These are phyloP conservation scores for Verticillium longisporum DNA, from an alignment of 2,329 filamentous ascomycete species.

Conservation along the genomic window DNA sequence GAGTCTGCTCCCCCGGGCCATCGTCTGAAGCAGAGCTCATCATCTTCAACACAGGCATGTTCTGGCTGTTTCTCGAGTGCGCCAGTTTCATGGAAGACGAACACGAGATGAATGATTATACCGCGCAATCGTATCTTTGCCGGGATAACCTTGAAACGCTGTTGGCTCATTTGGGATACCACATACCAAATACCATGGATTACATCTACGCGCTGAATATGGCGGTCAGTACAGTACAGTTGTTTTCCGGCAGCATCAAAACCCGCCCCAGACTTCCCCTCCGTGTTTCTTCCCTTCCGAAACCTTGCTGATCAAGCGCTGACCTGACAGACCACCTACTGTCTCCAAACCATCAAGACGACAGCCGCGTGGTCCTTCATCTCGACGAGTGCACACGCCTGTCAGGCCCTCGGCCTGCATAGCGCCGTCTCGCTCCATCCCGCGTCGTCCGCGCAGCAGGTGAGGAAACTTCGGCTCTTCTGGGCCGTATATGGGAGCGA, in stretches of 20 bases:
- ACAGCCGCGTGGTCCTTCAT: constrained; percentile 16
- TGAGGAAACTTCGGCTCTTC: constrained; percentile 13
- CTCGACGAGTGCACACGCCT: constrained; percentile 11
- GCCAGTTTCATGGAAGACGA: constrained; percentile 5
- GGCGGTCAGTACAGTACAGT: constrained; percentile 13
- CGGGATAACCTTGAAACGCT: constrained; percentile 15
- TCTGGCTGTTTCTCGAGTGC: constrained; percentile 14
- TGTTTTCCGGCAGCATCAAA: too few relatives aligned
- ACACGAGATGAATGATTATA: constrained; percentile 5
- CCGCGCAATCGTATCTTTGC: constrained; percentile 9
- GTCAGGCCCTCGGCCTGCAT: constrained; percentile 14
- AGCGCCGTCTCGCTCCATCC: constrained; percentile 6
- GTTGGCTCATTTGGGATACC: constrained; percentile 13
- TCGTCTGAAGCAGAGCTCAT: constrained; percentile 13
- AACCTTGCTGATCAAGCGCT: neutral
- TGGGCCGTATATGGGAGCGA: constrained; percentile 18
- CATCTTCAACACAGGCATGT: constrained; percentile 13
- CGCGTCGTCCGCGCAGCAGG: constrained; percentile 6
- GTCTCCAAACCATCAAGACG: constrained; percentile 12
- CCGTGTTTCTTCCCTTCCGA: neutral
- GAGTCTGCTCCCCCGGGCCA: constrained; percentile 12
- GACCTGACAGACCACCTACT: constrained; percentile 9
- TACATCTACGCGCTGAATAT: constrained; percentile 11
- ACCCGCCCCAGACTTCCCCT: too few relatives aligned
- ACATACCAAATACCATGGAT: constrained; percentile 11